A percentile compares a stretch with the other conserved stretches of the same genome.
Conservation (phyloP, 164 flowering plant species). For the Aristolochia californica region DNA sequence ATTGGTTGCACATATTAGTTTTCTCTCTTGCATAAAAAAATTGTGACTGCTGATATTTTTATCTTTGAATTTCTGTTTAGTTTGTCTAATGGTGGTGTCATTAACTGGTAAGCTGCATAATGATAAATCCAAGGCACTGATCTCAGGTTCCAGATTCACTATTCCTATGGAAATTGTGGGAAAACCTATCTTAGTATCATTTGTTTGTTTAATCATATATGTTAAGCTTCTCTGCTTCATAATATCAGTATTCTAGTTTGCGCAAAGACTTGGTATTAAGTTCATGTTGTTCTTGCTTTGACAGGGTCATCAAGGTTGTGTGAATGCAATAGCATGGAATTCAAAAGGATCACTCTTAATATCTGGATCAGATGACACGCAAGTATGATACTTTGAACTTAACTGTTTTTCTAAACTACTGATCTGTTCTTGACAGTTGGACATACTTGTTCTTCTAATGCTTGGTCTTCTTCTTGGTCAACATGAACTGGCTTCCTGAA, state of each 20-base stretch:
- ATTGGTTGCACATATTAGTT: too few relatives aligned
- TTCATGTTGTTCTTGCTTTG: neutral
- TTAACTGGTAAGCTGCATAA: too few relatives aligned
- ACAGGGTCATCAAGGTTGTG: constrained; percentile 94
- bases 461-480: neutral
- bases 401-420: neutral
- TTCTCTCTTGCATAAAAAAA: too few relatives aligned
- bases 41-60: too few relatives aligned
- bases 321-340: constrained; percentile 87
- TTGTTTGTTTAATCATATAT: neutral
- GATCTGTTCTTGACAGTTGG: neutral
- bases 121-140: too few relatives aligned
- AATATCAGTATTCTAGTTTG: neutral
- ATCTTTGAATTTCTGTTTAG: too few relatives aligned
- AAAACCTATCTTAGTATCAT: neutral
- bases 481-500: too few relatives aligned
- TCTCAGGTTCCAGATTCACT: too few relatives aligned
- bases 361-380: constrained; percentile 95
- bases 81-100: too few relatives aligned
- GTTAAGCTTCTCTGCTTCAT: neutral
- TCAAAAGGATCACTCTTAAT: constrained; percentile 76
- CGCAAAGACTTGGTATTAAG: neutral
- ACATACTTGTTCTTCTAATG: neutral
- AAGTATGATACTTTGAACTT: constrained; percentile 26
- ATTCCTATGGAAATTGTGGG: too few relatives aligned